These are phyloP conservation scores for Pelargonium myrrhifolium DNA, from an alignment of 441 rosid species.

Conservation along the genomic window DNA sequence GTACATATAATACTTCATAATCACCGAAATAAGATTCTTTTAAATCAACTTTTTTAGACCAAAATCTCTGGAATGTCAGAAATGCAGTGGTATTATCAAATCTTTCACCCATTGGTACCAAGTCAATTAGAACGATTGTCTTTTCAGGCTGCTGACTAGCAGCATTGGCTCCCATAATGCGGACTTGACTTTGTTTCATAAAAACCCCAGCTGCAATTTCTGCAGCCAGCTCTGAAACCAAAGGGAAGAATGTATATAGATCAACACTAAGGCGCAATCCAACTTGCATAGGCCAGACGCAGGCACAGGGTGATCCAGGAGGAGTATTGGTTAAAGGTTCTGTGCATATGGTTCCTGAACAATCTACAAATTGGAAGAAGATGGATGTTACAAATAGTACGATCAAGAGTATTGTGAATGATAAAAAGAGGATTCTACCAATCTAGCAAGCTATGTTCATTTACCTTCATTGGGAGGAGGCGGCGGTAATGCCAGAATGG, in stretches of 20 bases:
- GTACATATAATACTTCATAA: constrained; percentile 76
- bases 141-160: constrained; percentile 80
- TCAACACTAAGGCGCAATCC: constrained; percentile 71
- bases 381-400: constrained; percentile 13
- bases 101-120: constrained; percentile 72
- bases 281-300: constrained; percentile 93
- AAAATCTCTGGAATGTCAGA: constrained; percentile 74
- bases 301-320: constrained; percentile 89
- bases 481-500: constrained; percentile 64
- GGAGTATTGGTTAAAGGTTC: constrained; percentile 87
- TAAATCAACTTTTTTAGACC: constrained; percentile 68
- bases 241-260: constrained; percentile 85
- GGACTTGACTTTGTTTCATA: constrained; percentile 92
- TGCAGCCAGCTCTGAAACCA: constrained; percentile 76
- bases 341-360: constrained; percentile 57
- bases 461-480: constrained; percentile 95
- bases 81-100: constrained; percentile 74
- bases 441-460: constrained; percentile 1
- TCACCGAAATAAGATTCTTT: constrained; percentile 55
- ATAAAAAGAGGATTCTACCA: constrained; percentile 11
- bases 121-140: constrained; percentile 69
- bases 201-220: constrained; percentile 82
- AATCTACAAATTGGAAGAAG: constrained; percentile 48
- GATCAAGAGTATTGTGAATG: background rate
- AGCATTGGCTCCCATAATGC: constrained; percentile 91